Evolutionary conservation across 192 early-diverging fungal species (phyloP).

Genomic region (Mortierella alpina): DNA sequence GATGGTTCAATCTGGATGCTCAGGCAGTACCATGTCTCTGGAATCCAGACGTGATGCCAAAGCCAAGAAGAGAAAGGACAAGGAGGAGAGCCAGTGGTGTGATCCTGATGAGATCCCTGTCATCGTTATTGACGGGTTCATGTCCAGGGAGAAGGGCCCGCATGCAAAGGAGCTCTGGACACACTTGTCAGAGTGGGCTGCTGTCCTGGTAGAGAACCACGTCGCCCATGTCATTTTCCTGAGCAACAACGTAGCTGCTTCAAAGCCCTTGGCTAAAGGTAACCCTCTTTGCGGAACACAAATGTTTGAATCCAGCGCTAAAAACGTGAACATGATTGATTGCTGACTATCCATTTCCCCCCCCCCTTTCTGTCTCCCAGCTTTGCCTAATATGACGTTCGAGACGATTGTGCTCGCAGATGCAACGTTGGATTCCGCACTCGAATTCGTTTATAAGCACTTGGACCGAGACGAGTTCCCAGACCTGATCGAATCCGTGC

Average conservation of each 20-base stretch:
- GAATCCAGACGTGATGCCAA: slow-evolving; percentile 5
- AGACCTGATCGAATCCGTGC: slow-evolving; percentile 61
- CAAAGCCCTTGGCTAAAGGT: slow-evolving; percentile 80
- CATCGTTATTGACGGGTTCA: slow-evolving; percentile 90
- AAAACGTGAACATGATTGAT: neutral
- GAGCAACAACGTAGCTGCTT: slow-evolving; percentile 73
- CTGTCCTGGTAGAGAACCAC: slow-evolving; percentile 82
- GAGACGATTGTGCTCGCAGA: slow-evolving; percentile 75
- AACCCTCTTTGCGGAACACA: neutral
- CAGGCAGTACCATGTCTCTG: neutral
- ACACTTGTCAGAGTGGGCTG: slow-evolving; percentile 87
- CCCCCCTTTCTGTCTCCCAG: slow-evolving; percentile 49
- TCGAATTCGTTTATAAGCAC: slow-evolving; percentile 68
- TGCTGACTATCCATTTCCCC: neutral
- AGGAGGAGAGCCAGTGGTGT: slow-evolving; percentile 24
- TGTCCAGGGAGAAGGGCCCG: slow-evolving; percentile 76
- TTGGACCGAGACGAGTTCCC: slow-evolving; percentile 55
- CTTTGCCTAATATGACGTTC: slow-evolving; percentile 75
- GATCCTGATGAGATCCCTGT: slow-evolving; percentile 81
- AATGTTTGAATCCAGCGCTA: neutral
- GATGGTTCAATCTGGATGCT: neutral
- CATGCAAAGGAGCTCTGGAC: slow-evolving; percentile 72
- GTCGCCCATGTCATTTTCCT: slow-evolving; percentile 93
- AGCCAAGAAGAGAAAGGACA: slow-evolving; percentile 8
- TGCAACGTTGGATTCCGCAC: slow-evolving; percentile 71